Conservation (phyloP, 805 yeast genomes). For the Wickerhamomyces sydowiorum region DNA sequence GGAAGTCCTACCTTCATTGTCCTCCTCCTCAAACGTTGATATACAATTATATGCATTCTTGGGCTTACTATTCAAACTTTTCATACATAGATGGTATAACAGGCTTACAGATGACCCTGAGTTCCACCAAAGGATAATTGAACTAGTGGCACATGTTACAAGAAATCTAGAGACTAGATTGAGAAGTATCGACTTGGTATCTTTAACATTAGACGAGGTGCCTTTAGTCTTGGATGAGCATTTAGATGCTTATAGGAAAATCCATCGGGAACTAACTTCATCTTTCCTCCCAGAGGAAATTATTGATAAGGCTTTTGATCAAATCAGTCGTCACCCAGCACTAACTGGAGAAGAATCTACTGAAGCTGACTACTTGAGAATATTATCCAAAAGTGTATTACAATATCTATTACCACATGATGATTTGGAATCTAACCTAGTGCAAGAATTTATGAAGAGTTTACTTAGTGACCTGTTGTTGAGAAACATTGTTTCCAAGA, state of each 20-base stretch:
- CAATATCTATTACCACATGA: conserved; percentile 34
- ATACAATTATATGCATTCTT: conserved; percentile 39
- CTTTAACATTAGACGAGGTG: conserved; percentile 37
- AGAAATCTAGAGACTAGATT: conserved; percentile 31
- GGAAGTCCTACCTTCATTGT: conserved; percentile 31
- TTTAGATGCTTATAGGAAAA: conserved; percentile 24
- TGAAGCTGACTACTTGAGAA: conserved; percentile 26
- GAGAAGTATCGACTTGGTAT: conserved; percentile 26
- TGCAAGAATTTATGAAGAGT: conserved; percentile 31
- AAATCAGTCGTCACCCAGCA: conserved; percentile 29
- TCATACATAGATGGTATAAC: conserved; percentile 42
- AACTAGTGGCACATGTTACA: conserved; percentile 33
- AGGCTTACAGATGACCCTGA: conserved; percentile 35
- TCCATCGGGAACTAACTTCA: conserved; percentile 23
- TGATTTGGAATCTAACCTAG: conserved; percentile 33
- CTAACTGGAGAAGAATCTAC: conserved; percentile 22
- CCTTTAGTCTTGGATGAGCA: conserved; percentile 36
- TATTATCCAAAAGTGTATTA: conserved; percentile 30
- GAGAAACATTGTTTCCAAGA: conserved; percentile 34
- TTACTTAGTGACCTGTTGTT: conserved; percentile 38
- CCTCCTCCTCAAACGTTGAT: conserved; percentile 35
- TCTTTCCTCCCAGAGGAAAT: conserved; percentile 26
- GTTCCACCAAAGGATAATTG: conserved; percentile 34
- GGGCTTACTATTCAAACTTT: conserved; percentile 40
- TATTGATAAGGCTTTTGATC: conserved; percentile 29